Evolutionary conservation across 345 rosid genomes (phyloP).

Genomic region (Rhizophora mangle): DNA sequence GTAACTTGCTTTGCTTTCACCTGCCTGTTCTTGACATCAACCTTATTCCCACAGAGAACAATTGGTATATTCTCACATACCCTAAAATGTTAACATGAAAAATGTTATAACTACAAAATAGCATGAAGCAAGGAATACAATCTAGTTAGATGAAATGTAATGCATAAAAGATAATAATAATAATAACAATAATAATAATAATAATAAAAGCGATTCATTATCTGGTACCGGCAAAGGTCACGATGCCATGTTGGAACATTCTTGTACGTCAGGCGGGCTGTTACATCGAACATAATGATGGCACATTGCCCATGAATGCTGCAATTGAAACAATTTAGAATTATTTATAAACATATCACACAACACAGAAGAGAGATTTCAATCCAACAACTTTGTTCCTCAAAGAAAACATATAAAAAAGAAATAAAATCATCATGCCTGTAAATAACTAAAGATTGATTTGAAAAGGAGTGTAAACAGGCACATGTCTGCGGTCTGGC

Average conservation of each 20-base stretch:
- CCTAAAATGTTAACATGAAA: slow-evolving; percentile 26
- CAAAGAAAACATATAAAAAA: no score
- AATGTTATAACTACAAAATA: background rate
- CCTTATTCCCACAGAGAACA: slow-evolving; percentile 92
- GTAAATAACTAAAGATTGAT: no score
- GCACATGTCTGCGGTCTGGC: no score
- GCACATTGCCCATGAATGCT: slow-evolving; percentile 99
- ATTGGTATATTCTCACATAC: slow-evolving; percentile 92
- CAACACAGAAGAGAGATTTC: no score
- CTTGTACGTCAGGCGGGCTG: slow-evolving; percentile 92
- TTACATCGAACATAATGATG: slow-evolving; percentile 91
- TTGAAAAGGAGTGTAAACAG: no score
- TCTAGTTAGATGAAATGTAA: no score
- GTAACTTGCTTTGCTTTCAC: slow-evolving; percentile 92
- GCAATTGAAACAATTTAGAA: slow-evolving; percentile 4
- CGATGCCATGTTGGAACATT: slow-evolving; percentile 98
- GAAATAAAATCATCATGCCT: no score
- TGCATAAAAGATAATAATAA: background rate
- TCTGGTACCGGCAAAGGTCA: slow-evolving; percentile 70
- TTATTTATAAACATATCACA: no score
- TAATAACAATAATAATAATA: background rate
- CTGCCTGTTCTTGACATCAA: slow-evolving; percentile 92
- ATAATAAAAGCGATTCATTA: background rate
- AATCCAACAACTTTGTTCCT: no score
- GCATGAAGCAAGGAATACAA: no score